Percentiles rank a stretch among this genome's conserved stretches.
These are phyloP conservation scores for Solanum medicagineum DNA, from an alignment of 257 asterid species.

Conservation along the genomic window DNA sequence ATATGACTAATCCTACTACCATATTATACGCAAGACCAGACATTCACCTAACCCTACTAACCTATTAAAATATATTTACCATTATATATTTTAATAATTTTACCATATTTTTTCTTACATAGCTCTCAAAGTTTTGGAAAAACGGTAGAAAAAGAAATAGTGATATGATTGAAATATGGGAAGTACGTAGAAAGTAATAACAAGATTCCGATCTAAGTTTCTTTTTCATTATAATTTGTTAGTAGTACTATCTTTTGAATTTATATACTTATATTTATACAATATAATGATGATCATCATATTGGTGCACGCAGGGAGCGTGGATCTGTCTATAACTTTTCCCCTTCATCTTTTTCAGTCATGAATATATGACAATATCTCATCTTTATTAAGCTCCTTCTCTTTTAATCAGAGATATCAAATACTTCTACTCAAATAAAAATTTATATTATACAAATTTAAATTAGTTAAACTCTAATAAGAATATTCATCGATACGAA, in stretches of 20 bases:
- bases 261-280: background rate
- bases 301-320: conserved; percentile 5
- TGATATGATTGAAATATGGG: background rate
- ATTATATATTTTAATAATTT: too few species aligned
- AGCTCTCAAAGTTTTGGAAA: background rate
- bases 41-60: too few species aligned
- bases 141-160: background rate
- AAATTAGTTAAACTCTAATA: too few species aligned
- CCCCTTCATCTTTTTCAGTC: background rate
- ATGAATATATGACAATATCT: background rate
- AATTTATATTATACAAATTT: too few species aligned
- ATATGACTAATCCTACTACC: too few species aligned
- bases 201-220: background rate
- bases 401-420: too few species aligned
- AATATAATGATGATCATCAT: background rate
- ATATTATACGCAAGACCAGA: too few species aligned
- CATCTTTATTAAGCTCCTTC: background rate
- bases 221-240: background rate
- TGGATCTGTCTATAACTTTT: background rate
- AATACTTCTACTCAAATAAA: too few species aligned
- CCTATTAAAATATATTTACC: too few species aligned
- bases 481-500: too few species aligned
- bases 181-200: background rate
- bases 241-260: background rate
- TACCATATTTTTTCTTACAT: background rate